phyloP scores from a whole-genome alignment of 2,329 filamentous ascomycete species.

The Pezicula carpinea region DNA sequence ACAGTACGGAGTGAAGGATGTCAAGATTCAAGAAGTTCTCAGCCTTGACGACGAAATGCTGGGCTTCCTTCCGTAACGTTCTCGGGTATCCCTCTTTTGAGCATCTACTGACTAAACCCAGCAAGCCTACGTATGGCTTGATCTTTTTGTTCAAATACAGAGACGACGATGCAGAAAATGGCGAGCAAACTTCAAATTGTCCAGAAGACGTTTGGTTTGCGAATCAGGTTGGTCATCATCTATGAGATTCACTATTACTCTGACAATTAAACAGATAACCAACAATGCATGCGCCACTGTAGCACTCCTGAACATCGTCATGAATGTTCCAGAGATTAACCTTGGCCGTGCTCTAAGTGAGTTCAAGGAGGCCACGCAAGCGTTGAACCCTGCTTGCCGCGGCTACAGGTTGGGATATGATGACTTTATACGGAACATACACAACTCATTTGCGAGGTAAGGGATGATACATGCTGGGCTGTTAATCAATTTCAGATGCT shows the following conservation, averaged over 20 bases:
- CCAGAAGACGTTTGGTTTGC: slow-evolving; percentile 82
- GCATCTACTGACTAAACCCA: slow-evolving; percentile 33
- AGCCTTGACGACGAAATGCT: slow-evolving; percentile 64
- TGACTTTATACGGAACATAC: slow-evolving; percentile 70
- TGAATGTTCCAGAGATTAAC: slow-evolving; percentile 66
- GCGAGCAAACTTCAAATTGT: slow-evolving; percentile 49
- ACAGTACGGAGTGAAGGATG: slow-evolving; percentile 69
- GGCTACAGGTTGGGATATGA: slow-evolving; percentile 73
- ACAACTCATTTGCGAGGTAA: slow-evolving; percentile 81
- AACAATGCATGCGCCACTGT: slow-evolving; percentile 89
- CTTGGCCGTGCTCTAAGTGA: slow-evolving; percentile 65
- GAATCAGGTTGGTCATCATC: slow-evolving; percentile 61
- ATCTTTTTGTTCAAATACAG: slow-evolving; percentile 81
- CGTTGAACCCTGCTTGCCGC: slow-evolving; percentile 66
- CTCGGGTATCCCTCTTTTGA: neutral
- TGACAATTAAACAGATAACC: slow-evolving; percentile 51
- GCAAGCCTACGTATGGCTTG: slow-evolving; percentile 74
- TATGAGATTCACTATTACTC: neutral
- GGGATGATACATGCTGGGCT: slow-evolving; percentile 7
- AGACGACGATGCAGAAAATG: slow-evolving; percentile 37
- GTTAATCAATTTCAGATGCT: slow-evolving; percentile 1
- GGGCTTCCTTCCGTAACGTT: slow-evolving; percentile 55
- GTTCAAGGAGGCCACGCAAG: slow-evolving; percentile 69
- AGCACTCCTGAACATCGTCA: slow-evolving; percentile 86
- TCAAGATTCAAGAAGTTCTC: slow-evolving; percentile 74